Evolutionary conservation across 352 stramenopile genomes (phyloP).

Genomic region (Phytophthora sp.): DNA sequence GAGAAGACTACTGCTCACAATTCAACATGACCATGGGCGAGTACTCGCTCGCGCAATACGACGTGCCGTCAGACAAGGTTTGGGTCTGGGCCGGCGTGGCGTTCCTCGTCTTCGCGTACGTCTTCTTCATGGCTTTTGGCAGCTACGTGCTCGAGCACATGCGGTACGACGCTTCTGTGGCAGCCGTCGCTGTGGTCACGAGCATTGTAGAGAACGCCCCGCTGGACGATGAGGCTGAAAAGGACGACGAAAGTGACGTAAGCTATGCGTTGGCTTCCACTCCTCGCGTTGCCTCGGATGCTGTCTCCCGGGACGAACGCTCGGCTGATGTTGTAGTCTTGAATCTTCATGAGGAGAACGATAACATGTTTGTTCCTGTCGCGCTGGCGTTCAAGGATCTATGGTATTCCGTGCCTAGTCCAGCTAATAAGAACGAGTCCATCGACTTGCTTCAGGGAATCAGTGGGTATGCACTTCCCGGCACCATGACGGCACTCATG

Average conservation of each 20-base stretch:
- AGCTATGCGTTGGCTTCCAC: constrained; percentile 10
- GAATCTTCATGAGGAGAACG: constrained; percentile 11
- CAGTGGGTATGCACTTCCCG: too few species aligned
- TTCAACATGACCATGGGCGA: constrained; percentile 37
- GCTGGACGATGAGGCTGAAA: not conserved
- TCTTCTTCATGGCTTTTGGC: constrained; percentile 28
- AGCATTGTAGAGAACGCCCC: not conserved
- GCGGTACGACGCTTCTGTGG: constrained; percentile 29
- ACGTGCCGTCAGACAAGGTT: constrained; percentile 29
- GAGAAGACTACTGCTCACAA: constrained; percentile 29
- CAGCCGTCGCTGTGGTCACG: not conserved
- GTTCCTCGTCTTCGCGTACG: constrained; percentile 26
- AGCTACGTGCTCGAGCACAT: constrained; percentile 31
- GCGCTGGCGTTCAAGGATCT: constrained; percentile 32
- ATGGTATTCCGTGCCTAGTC: constrained; percentile 19
- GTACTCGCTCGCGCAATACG: constrained; percentile 33
- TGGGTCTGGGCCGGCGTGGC: constrained; percentile 33
- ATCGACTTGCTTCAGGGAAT: constrained; percentile 76
- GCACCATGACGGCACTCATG: constrained; percentile 58
- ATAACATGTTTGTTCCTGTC: constrained; percentile 30
- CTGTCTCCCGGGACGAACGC: not conserved
- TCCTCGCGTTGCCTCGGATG: not conserved
- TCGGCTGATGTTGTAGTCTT: constrained; percentile 11
- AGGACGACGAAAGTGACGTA: not conserved
- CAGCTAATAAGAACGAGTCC: constrained; percentile 30